Evolutionary conservation across 2,329 filamentous ascomycete genomes (phyloP), one percentile per base, ranked within the genome.

Genomic region (Eurotiales sp.): DNA sequence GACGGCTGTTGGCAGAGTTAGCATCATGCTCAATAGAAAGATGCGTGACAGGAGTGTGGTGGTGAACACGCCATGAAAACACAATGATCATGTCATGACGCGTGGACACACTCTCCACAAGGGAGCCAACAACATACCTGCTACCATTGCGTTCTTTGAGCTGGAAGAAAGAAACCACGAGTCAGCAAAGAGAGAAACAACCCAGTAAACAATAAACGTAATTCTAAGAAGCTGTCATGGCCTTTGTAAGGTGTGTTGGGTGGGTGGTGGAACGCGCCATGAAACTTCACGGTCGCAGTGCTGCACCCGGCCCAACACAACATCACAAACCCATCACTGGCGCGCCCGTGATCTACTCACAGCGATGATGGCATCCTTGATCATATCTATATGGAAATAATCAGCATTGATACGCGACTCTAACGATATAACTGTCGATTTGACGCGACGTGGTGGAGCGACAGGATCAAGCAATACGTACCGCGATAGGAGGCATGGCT

Each of bases 141-240:
- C 78, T 82, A 72, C 84, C 84, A 71, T 82, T 83, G 58, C 84
- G 80, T 65, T 87, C 84, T 72, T 87, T 87, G 58, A 87, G 77
- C 84, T 87, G 67, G 57, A 63, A 63, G 57, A 63, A 62, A 64
- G 70, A 54, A 69, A 36, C 15, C 29, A 27, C 45, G 22, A 40
- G 42, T 25, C 17, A 27, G 12, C 1, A 21, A 23, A 2, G n/a
- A 8, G 17, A 25, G 39, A 37, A 29, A 6, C 12, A 19, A 1
- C 22, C 29, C 19, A 36, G 25, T 11, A 40, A 47, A 40, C 30
- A 36, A 37, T 11, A 40, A 47, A n/a, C n/a, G n/a, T 4, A 37
- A 10, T 8, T 11, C 39, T 21, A 14, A 44, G 15, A 23, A 19
- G 21, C 12, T 8, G 15, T 43, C n/a, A n/a, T 21, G 12, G 8